phyloP scores from a whole-genome alignment of 768 basidiomycete genomes.

The Dendrothele bispora region DNA sequence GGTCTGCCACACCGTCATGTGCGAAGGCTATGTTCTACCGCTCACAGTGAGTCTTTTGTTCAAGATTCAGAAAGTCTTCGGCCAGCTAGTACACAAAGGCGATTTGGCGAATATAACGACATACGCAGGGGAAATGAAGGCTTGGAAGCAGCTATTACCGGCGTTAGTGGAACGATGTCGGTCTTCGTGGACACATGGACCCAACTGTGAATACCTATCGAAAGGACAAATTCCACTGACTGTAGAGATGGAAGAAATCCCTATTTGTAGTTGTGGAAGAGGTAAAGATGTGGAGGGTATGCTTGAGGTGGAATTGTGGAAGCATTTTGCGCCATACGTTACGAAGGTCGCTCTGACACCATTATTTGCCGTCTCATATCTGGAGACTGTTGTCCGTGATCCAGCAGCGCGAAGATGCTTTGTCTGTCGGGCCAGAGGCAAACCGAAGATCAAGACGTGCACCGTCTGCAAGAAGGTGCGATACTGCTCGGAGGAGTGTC shows the following conservation, averaged over 20 bases:
- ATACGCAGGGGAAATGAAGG: slow-evolving; percentile 23
- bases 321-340: slow-evolving; percentile 27
- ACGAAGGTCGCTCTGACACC: slow-evolving; percentile 42
- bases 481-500: slow-evolving; percentile 36
- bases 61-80: slow-evolving; percentile 8
- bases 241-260: slow-evolving; percentile 25
- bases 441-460: slow-evolving; percentile 26
- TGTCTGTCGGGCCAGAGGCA: slow-evolving; percentile 28
- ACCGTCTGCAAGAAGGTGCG: slow-evolving; percentile 28
- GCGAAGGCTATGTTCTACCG: slow-evolving; percentile 39
- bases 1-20: slow-evolving; percentile 39
- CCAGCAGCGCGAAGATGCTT: slow-evolving; percentile 21
- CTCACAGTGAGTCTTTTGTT: slow-evolving; percentile 16
- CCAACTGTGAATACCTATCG: slow-evolving; percentile 35
- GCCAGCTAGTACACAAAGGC: background rate
- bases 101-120: slow-evolving; percentile 5
- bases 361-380: slow-evolving; percentile 42
- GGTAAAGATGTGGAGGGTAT: slow-evolving; percentile 35
- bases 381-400: slow-evolving; percentile 34
- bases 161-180: slow-evolving; percentile 38
- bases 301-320: slow-evolving; percentile 23
- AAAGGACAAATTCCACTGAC: slow-evolving; percentile 29
- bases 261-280: slow-evolving; percentile 41
- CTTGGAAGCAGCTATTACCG: slow-evolving; percentile 43
- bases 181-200: slow-evolving; percentile 33